Base-by-base conservation (phyloP, 768 basidiomycete genomes). In the Trametes punicea region DNA sequence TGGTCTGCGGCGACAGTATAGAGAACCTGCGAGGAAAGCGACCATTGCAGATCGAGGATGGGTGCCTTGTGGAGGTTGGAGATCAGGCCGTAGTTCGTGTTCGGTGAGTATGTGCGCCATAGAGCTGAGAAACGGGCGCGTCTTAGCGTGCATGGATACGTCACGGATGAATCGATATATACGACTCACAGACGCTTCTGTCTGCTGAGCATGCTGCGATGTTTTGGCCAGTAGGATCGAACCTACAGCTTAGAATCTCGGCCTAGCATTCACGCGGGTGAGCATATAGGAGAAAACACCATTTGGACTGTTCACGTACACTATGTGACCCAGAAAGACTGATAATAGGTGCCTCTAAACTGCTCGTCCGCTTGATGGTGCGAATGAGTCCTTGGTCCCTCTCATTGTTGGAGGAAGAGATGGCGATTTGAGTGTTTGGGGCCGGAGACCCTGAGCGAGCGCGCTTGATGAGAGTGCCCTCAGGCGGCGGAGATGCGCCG, bases 1-100 rank as follows among this genome's bases (percentile, higher is more conserved):
- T 90, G 89, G 78, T 99, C 97, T n/a, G 93, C 92, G 0, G 88
- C 85, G 57, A 91, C 90, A 53, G 88, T 87, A 74, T 90, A 93
- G 41, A 96, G 73, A 29, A 78, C 74, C 9, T 87, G 81, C 1
- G 84, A 84, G 70, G 73, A 80, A 46, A 94, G 78, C 0, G 89
- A 90, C 90, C 90, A 98, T 57, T 93, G 92, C 1, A 96, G 81
- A 75, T 98, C 94, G 47, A 93, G 82, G 41, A 98, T 88, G 53
- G 95, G 88, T 11, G 90, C 88, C 74, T 97, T 98, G 69, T 92
- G 86, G 47, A 90, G 80, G 64, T 80, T 87, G 10, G 86, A 82
- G 23, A 98, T 75, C 2, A 93, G 81, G 21, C 84, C 95, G 64
- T 95, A 98, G 78, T 98, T 98, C 21, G 82, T 89, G 64, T 96